Percentiles rank a stretch among this genome's conserved stretches.
These are phyloP conservation scores for Chlorella sp. DNA, from an alignment of 139 green algal species.

Conservation along the genomic window DNA sequence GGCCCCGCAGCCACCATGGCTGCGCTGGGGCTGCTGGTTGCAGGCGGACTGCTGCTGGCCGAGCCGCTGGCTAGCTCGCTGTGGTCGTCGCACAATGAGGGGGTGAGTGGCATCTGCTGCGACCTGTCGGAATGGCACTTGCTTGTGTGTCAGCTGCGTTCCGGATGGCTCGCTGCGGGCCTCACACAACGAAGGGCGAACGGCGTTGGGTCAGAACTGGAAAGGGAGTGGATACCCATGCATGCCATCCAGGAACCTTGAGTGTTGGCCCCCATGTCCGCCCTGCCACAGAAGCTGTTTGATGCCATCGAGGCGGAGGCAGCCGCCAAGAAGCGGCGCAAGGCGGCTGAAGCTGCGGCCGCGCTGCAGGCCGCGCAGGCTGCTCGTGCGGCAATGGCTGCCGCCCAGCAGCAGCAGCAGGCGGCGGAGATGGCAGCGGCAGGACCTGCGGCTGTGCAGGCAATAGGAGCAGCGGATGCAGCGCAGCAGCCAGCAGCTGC, in stretches of 20 bases:
- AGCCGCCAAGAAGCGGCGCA: background rate
- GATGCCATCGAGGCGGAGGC: conserved; percentile 1
- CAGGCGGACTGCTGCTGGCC: conserved; percentile 12
- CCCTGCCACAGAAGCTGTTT: conserved; percentile 30
- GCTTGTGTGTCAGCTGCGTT: background rate
- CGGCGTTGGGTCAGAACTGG: too few species aligned
- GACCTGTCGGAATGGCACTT: background rate
- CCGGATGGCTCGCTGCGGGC: background rate
- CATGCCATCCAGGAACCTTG: too few species aligned
- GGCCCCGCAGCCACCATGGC: background rate
- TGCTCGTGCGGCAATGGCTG: background rate
- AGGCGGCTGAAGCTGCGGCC: background rate
- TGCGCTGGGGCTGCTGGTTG: conserved; percentile 19
- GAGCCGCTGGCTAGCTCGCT: conserved; percentile 1
- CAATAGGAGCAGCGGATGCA: background rate
- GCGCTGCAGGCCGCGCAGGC: conserved; percentile 1
- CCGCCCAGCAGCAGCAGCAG: background rate
- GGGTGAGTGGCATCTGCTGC: background rate
- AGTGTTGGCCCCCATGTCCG: background rate
- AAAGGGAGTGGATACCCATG: too few species aligned
- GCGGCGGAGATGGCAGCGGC: background rate
- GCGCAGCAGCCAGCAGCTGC: background rate
- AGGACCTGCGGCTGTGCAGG: background rate
- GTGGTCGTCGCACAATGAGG: conserved; percentile 24
- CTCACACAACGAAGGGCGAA: background rate